Conservation (phyloP, 1,284 basidiomycete species). For the Naganishia sp. region DNA sequence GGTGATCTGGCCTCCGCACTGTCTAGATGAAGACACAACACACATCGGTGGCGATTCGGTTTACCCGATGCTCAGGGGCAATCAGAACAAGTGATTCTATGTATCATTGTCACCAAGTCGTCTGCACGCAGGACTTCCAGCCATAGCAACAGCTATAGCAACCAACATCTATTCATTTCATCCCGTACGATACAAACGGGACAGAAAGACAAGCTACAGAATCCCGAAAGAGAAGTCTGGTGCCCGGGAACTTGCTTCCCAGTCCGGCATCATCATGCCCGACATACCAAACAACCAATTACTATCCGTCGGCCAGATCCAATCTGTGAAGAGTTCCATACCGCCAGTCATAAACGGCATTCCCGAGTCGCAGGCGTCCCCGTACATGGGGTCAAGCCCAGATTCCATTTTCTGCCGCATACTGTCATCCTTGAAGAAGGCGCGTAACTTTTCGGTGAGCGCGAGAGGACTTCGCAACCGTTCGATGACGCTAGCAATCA, state of each 20-base stretch:
- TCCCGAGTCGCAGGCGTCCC: neutral
- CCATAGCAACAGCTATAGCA: neutral
- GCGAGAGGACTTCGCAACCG: conserved; percentile 1
- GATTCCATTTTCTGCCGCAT: neutral
- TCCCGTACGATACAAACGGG: too few species aligned
- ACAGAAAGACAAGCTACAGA: neutral
- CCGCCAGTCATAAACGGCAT: neutral
- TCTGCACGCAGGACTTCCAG: too few species aligned
- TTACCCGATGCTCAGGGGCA: neutral
- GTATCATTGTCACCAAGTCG: too few species aligned
- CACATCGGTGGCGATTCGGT: neutral
- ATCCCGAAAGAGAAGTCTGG: neutral
- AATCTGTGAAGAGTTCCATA: conserved; percentile 14
- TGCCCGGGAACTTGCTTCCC: too few species aligned
- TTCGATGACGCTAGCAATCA: conserved; percentile 4
- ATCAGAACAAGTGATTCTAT: neutral
- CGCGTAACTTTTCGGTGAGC: conserved; percentile 5
- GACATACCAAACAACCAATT: conserved; percentile 11
- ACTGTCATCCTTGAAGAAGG: neutral
- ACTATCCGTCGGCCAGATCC: conserved; percentile 14
- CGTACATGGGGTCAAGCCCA: neutral
- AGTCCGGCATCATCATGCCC: too few species aligned
- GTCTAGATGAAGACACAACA: neutral
- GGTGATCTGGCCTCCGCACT: conserved; percentile 37
- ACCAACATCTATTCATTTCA: too few species aligned